Evolutionary conservation across 2,329 filamentous ascomycete genomes (phyloP), one percentile per base, ranked within the genome.

Genomic region (Zymoseptoria ardabiliae): DNA sequence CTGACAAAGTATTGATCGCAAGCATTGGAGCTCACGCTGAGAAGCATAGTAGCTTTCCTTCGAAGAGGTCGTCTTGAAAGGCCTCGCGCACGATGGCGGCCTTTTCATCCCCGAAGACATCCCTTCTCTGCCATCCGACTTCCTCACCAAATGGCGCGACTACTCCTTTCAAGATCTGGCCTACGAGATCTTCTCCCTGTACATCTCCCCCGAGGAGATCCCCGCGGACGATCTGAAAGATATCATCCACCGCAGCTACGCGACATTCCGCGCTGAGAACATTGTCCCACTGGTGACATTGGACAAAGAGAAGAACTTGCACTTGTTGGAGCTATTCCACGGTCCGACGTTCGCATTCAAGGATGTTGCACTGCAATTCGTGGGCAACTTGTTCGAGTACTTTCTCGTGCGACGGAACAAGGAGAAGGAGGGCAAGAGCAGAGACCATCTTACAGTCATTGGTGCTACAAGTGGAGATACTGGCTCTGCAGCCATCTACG

Each of bases 311-410:
- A 80, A 84, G 66, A 88, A 93, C 72, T 79, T 97, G 50, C 86
- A 96, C 72, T 80, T 97, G 58, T 84, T 99, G 35, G 94, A 99
- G 76, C 83, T 99, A 50, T 99, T 97, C 81, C 93, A 97, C 73
- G 94, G 94, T 1, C 94, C 92, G 4, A 97, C 88, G 0, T 97
- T 91, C 73, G 89, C 93, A 2, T 97, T 97, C 80, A 96, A 97
- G 77, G 93, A 97, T 75, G 89, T 92, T 55, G 92, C 92, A 17
- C 79, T 97, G 63, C 93, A 97, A 69, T 94, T 97, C 71, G 78
- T 99, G 2, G 94, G 94, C n/a, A 97, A 99, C 70, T 80, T 99
- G 2, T 97, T 95, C 66, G 90, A 95, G 75, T 94, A 93, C 74
- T 93, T 94, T 74, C 79, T 94, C 11, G 82, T 87, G 4, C 80